Percentiles rank a stretch among this genome's conserved stretches.
These are phyloP conservation scores for Moricandia moricandioides DNA, from an alignment of 345 rosid genomes.

Conservation along the genomic window DNA sequence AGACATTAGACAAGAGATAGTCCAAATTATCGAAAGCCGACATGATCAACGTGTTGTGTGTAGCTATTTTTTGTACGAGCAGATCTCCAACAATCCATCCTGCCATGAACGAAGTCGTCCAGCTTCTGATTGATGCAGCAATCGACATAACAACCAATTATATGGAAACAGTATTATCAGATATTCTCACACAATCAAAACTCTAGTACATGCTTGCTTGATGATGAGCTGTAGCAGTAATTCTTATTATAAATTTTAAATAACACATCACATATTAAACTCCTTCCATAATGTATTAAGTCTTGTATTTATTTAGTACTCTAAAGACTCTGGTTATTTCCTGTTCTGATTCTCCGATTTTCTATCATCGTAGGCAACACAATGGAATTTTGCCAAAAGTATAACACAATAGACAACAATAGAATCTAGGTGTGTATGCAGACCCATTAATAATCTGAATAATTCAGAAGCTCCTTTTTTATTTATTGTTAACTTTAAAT, in stretches of 20 bases:
- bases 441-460: too few species aligned
- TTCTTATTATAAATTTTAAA: conserved; percentile 3
- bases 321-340: too few species aligned
- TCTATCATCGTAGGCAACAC: background rate
- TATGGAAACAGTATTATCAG: conserved; percentile 45
- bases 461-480: too few species aligned
- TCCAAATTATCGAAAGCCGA: conserved; percentile 63
- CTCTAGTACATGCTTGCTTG: conserved; percentile 18
- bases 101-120: conserved; percentile 87
- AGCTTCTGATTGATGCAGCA: conserved; percentile 58
- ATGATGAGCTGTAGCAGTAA: conserved; percentile 14
- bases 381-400: too few species aligned
- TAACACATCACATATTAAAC: conserved; percentile 9
- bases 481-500: too few species aligned
- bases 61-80: conserved; percentile 76
- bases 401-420: too few species aligned
- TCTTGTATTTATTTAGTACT: too few species aligned
- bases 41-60: conserved; percentile 65
- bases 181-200: conserved; percentile 21
- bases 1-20: conserved; percentile 63
- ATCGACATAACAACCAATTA: conserved; percentile 40
- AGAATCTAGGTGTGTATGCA: too few species aligned
- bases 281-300: background rate
- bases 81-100: conserved; percentile 64
- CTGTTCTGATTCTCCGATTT: too few species aligned